Percentiles rank a stretch among this genome's conserved stretches.
Evolutionary conservation across 2,329 filamentous ascomycete genomes (phyloP).

Genomic region (Epichloe sibirici): DNA sequence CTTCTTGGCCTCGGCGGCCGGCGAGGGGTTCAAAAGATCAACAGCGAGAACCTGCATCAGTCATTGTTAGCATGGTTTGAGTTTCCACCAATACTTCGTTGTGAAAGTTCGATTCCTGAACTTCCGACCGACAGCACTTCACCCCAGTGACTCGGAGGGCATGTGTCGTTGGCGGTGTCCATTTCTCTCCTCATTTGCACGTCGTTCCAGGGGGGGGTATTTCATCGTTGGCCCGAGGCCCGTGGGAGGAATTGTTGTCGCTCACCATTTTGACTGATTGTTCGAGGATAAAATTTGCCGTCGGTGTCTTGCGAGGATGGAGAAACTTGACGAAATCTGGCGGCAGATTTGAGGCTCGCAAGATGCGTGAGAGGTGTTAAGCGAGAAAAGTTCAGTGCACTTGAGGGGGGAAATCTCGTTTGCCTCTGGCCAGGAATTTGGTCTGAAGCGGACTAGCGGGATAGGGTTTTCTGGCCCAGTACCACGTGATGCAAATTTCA

Average conservation of each 20-base stretch:
- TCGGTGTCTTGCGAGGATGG: constrained; percentile 34
- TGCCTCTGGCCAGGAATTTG: constrained; percentile 26
- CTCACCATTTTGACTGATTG: constrained; percentile 61
- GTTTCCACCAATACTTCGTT: neutral
- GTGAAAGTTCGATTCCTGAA: neutral
- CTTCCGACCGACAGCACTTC: constrained; percentile 10
- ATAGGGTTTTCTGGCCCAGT: constrained; percentile 26
- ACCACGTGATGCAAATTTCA: constrained; percentile 22
- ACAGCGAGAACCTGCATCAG: constrained; percentile 87
- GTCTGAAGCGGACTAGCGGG: constrained; percentile 23
- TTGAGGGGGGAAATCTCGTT: constrained; percentile 22
- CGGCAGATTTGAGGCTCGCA: constrained; percentile 42
- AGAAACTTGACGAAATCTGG: constrained; percentile 41
- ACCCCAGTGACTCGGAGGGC: constrained; percentile 8
- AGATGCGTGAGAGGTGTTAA: constrained; percentile 33
- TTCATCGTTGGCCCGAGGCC: constrained; percentile 6
- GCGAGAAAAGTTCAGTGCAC: constrained; percentile 37
- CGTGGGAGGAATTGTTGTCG: constrained; percentile 16
- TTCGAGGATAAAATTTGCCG: constrained; percentile 24
- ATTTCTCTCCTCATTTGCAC: constrained; percentile 1
- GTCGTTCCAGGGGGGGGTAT: constrained; percentile 10
- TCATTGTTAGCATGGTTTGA: constrained; percentile 33
- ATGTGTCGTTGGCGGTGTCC: constrained; percentile 9
- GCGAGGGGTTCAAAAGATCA: constrained; percentile 98
- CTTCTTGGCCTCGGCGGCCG: constrained; percentile 97